Conservation (phyloP, 306 rosid species). For the Styphnolobium japonicum region DNA sequence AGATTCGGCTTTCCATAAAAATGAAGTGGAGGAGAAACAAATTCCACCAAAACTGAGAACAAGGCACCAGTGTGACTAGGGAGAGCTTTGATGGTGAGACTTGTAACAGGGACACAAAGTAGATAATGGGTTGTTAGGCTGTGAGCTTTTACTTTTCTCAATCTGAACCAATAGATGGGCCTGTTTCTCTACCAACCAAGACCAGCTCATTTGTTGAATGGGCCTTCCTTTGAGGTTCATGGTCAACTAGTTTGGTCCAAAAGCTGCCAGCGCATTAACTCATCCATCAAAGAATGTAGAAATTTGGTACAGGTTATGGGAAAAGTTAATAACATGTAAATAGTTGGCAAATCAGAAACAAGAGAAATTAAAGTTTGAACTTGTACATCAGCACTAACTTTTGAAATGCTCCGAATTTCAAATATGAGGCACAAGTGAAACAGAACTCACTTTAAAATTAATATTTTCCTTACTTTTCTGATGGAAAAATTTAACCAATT, state of each 20-base stretch:
- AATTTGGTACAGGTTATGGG: background rate
- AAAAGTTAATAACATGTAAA: background rate
- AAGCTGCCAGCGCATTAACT: background rate
- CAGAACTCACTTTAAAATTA: background rate
- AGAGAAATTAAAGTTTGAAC: background rate
- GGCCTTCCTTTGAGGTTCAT: background rate
- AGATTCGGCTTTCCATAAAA: background rate
- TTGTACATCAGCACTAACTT: background rate
- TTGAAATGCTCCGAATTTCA: background rate
- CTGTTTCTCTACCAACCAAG: background rate
- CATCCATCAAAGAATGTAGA: background rate
- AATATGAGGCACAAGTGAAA: background rate
- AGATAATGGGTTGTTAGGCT: background rate
- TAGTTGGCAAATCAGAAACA: background rate
- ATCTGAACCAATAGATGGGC: background rate
- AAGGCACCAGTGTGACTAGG: background rate
- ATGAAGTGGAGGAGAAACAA: background rate
- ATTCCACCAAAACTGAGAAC: conserved; percentile 4
- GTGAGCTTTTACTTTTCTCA: background rate
- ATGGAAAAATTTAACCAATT: background rate
- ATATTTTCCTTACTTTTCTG: background rate
- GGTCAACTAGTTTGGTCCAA: conserved; percentile 9
- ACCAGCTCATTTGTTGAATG: background rate
- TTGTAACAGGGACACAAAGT: background rate
- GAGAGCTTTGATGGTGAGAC: background rate